Evolutionary conservation across 2,329 filamentous ascomycete species (phyloP), one percentile per base, ranked within the genome.

Genomic region (Exophiala dermatitidis): DNA sequence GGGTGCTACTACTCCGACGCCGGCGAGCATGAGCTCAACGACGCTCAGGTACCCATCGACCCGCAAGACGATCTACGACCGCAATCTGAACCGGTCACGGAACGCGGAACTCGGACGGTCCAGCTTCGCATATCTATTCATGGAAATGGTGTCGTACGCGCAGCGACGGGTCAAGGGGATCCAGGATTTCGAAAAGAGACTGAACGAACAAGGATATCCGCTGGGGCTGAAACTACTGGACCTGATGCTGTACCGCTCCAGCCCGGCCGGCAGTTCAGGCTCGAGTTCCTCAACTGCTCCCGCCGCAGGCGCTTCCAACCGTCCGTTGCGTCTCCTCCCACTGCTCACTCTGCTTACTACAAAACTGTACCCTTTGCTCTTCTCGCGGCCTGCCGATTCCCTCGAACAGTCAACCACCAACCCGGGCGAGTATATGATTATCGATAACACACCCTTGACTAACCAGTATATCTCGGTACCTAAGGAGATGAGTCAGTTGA

Each of bases 41-140:
- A 51, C 62, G n/a, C 83, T 98, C 58, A 87, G 90, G 62, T 88
- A 94, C 66, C 91, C 93, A 45, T 88, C 88, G 52, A 95, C 84
- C 70, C 89, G 90, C 74, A 97, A 97, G 75, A 95, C 90, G 60
- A 97, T 98, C 74, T 98, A 97, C 76, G 90, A 96, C 76, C 82
- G 93, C 51, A 90, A 95, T 58, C 77, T 97, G 57, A 96, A 96
- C 72, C 86, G 93, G 60, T 86, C 84, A 64, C 88, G 89, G 69
- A 88, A 87, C 64, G 81, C 87, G 54, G 91, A 97, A 76, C 82
- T 94, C 62, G 95, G 90, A 70, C 86, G 94, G 67, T 83, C 93
- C 7, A 90, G 88, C 72, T 97, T 98, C 72, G 91, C 93, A 40
- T 97, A 95, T 71, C 78, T 98, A 54, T 97, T 98, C 69, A 85